Percentiles rank a stretch among this genome's conserved stretches.
These are phyloP conservation scores for Aspergillus uvarum DNA, from an alignment of 2,329 filamentous ascomycete species.

Conservation along the genomic window DNA sequence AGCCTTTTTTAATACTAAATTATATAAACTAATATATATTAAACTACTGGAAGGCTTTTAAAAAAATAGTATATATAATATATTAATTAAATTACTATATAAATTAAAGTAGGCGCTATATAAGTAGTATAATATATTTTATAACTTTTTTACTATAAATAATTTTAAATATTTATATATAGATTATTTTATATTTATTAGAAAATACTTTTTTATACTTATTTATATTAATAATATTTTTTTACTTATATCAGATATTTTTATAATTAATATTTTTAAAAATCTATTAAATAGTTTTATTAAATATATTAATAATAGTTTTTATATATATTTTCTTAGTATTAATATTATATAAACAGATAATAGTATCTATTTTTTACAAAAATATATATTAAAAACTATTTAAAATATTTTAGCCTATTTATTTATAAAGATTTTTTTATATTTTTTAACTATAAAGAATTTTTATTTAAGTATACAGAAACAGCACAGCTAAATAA, in stretches of 20 bases:
- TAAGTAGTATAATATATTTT: conserved; percentile 3
- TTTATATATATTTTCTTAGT: background rate
- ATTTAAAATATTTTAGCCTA: background rate
- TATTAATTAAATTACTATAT: background rate
- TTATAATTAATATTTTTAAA: background rate
- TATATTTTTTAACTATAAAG: background rate
- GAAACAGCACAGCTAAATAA: too few species aligned
- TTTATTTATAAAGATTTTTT: background rate
- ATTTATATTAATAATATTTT: background rate
- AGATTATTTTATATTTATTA: background rate
- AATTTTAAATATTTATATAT: background rate
- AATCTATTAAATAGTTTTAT: background rate
- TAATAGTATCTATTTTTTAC: background rate
- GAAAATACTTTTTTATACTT: background rate
- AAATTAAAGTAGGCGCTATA: background rate
- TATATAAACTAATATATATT: conserved; percentile 5
- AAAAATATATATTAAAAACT: background rate
- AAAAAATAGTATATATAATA: background rate
- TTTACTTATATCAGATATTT: background rate
- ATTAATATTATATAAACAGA: background rate
- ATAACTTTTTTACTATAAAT: background rate
- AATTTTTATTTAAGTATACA: background rate
- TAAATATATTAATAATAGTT: background rate
- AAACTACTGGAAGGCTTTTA: background rate
- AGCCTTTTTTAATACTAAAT: background rate